Conservation (phyloP, 345 rosid genomes). For the Clarkia xantiana region DNA sequence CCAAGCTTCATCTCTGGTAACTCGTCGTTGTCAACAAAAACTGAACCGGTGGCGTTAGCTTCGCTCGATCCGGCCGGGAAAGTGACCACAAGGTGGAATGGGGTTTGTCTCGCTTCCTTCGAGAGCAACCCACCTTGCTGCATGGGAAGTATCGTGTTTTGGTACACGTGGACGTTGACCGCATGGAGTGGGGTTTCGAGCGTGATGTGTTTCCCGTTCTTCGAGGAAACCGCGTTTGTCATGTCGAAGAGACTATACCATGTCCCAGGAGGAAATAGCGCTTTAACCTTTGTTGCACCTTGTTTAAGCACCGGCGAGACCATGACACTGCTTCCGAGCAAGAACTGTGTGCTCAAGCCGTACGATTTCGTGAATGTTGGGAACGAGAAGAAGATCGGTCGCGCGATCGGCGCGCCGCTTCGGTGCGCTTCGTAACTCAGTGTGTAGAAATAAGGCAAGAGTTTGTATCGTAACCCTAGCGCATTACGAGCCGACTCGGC, state of each 20-base stretch:
- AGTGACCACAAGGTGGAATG: constrained; percentile 53
- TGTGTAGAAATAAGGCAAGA: constrained; percentile 80
- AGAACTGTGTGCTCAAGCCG: constrained; percentile 75
- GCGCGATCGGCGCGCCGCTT: constrained; percentile 73
- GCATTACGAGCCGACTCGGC: constrained; percentile 83
- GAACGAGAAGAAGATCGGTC: constrained; percentile 97
- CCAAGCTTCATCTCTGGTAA: constrained; percentile 85
- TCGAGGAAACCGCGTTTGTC: constrained; percentile 39
- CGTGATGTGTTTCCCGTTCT: constrained; percentile 35
- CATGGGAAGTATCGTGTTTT: constrained; percentile 73
- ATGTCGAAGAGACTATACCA: constrained; percentile 83
- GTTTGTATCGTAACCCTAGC: constrained; percentile 83
- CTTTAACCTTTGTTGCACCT: constrained; percentile 53
- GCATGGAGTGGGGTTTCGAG: constrained; percentile 67
- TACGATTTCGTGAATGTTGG: constrained; percentile 50
- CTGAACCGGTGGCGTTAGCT: constrained; percentile 60
- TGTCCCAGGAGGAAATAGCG: constrained; percentile 79
- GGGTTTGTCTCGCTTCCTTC: constrained; percentile 75
- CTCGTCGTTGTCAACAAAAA: constrained; percentile 74
- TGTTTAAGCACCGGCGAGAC: constrained; percentile 81
- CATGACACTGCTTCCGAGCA: constrained; percentile 78
- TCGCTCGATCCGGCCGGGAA: constrained; percentile 55
- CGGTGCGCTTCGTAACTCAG: constrained; percentile 62
- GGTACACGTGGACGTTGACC: constrained; percentile 76
- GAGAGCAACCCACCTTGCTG: constrained; percentile 82